Evolutionary conservation across 2,329 filamentous ascomycete genomes (phyloP), one percentile per base, ranked within the genome.

Genomic region (Apiospora hydei): DNA sequence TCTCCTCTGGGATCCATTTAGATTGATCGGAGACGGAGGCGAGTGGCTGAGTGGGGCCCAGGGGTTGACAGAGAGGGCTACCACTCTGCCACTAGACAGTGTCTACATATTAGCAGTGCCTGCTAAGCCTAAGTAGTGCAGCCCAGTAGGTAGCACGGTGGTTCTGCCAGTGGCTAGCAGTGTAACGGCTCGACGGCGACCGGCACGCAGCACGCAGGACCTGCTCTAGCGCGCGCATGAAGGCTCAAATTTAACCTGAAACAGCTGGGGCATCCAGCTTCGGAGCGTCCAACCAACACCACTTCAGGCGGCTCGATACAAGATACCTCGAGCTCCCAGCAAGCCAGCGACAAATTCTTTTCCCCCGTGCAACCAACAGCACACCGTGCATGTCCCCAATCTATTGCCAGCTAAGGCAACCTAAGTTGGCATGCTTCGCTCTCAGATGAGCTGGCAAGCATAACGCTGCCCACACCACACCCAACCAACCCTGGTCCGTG

Each of bases 241-340:
- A 64, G 18, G 34, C 57, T n/a, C 57, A 64, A 64, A 64, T 64
- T 64, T 64, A 64, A 64, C 57, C 57, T 64, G 57, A 64, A 64
- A 64, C 57, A 64, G 57, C 34, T 64, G 57, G 57, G 41, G 18
- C n/a, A 41, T 34, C 57, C 57, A 64, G 34, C 57, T 41, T 64
- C 57, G 57, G 57, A 38, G 30, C 57, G 57, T 4, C 57, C 57
- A 64, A 64, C 57, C 57, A 64, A 64, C 57, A 41, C 57, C 30
- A 61, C 53, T 61, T 61, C 53, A 21, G 34, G 53, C 53, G 57
- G 34, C 21, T 51, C n/a, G 34, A 64, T 41, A 38, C 57, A 41
- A 64, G 26, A 64, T 43, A 43, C 41, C 8, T 43, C 41, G 7
- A 38, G 34, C 18, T 14, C 8, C 57, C 30, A 64, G 34, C 30